Percentiles rank a stretch among this genome's conserved stretches.
These are phyloP conservation scores for Schizonepeta tenuifolia DNA, from an alignment of 257 asterid species.

Conservation along the genomic window DNA sequence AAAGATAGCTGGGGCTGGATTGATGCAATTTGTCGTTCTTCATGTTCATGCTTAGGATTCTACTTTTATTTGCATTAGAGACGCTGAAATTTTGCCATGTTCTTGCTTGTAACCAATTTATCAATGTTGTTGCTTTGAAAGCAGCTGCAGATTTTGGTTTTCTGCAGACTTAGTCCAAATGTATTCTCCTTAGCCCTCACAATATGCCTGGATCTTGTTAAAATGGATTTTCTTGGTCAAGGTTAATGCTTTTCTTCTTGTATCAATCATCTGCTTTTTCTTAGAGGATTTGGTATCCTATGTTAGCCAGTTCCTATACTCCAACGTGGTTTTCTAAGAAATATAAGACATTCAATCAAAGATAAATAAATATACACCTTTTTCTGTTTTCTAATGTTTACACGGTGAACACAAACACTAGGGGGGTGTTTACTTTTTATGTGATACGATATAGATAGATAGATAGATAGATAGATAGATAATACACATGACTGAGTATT, in stretches of 20 bases:
- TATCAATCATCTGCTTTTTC: neutral
- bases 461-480: too few relatives aligned
- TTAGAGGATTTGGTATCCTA: neutral
- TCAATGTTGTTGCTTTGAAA: neutral
- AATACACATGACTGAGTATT: too few relatives aligned
- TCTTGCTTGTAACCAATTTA: neutral
- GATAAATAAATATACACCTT: neutral
- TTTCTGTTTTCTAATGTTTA: neutral
- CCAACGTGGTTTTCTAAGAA: neutral
- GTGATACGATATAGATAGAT: too few relatives aligned
- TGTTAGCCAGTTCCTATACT: neutral
- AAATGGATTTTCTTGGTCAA: constrained; percentile 2
- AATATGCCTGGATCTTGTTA: constrained; percentile 9
- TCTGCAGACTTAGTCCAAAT: neutral
- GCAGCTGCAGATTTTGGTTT: neutral
- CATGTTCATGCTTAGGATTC: neutral
- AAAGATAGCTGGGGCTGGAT: neutral
- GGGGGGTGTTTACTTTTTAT: too few relatives aligned
- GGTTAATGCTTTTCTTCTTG: neutral
- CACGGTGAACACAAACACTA: neutral
- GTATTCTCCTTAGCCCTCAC: neutral
- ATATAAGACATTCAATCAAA: too few relatives aligned
- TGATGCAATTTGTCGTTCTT: constrained; percentile 1
- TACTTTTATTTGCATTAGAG: neutral
- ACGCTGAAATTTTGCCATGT: neutral